A percentile compares a stretch with the other conserved stretches of the same genome.
Evolutionary conservation across 2,329 filamentous ascomycete species (phyloP).

Genomic region (Aphanocladium album): DNA sequence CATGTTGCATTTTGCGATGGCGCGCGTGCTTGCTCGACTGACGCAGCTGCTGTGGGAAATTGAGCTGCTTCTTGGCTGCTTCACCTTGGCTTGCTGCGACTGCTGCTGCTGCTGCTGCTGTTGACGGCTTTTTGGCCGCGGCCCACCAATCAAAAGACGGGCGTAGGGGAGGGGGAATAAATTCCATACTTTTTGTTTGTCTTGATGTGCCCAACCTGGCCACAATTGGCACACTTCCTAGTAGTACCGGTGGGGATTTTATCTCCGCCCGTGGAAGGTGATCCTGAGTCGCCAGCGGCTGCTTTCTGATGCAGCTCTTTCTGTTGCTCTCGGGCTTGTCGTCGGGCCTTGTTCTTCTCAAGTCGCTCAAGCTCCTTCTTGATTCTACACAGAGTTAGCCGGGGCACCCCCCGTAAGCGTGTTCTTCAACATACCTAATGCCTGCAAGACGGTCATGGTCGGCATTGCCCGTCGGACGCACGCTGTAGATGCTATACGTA

Average conservation of each 20-base stretch:
- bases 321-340: conserved; percentile 84
- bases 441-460: conserved; percentile 45
- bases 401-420: not conserved
- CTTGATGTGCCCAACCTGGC: conserved; percentile 95
- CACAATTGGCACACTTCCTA: conserved; percentile 96
- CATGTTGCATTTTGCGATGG: not conserved
- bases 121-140: conserved; percentile 15
- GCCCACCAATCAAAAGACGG: conserved; percentile 31
- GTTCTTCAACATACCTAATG: conserved; percentile 30
- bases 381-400: conserved; percentile 28
- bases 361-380: conserved; percentile 71
- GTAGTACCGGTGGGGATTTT: conserved; percentile 63
- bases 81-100: conserved; percentile 5
- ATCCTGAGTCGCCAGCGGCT: conserved; percentile 41
- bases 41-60: not conserved
- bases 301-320: conserved; percentile 59
- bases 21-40: not conserved
- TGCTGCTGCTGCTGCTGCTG: conserved; percentile 7
- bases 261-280: conserved; percentile 42
- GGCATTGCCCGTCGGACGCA: conserved; percentile 45
- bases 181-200: conserved; percentile 88
- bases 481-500: conserved; percentile 44
- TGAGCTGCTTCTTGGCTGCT: not conserved
- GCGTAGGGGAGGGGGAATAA: conserved; percentile 22
- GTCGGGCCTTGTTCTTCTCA: conserved; percentile 84